phyloP scores from a whole-genome alignment of 371 early-diverging fungal species.

The Zychaea mexicana region DNA sequence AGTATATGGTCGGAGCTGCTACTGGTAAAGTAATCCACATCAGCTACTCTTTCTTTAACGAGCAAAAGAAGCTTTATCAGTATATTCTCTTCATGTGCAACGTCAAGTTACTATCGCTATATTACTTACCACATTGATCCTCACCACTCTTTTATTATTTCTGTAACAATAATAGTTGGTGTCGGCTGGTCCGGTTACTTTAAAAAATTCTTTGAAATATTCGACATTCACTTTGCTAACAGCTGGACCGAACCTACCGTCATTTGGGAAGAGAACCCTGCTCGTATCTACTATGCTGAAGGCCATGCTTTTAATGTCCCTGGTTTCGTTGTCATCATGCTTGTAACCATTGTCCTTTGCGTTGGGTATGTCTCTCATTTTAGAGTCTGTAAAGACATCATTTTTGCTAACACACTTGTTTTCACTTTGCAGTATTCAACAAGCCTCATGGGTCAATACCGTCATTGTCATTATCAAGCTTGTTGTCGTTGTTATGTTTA shows the following conservation, averaged over 20 bases:
- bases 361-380: constrained; percentile 51
- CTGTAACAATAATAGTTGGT: constrained; percentile 34
- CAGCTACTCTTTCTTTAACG: neutral
- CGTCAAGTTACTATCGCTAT: neutral
- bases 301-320: constrained; percentile 76
- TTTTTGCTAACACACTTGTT: neutral
- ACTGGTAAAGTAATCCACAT: constrained; percentile 40
- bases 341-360: constrained; percentile 59
- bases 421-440: constrained; percentile 49
- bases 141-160: too few relatives aligned
- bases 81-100: neutral
- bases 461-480: constrained; percentile 76
- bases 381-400: neutral
- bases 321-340: constrained; percentile 66
- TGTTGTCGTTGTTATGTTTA: constrained; percentile 75
- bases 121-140: neutral
- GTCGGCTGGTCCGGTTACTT: constrained; percentile 85
- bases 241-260: constrained; percentile 68
- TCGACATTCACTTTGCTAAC: constrained; percentile 40
- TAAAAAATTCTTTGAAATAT: constrained; percentile 65
- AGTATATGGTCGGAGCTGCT: constrained; percentile 80
- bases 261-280: constrained; percentile 49
- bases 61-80: neutral
- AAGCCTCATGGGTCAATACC: constrained; percentile 72
- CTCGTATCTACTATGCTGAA: constrained; percentile 38